A percentile compares a stretch with the other conserved stretches of the same genome.
phyloP scores from a whole-genome alignment of 768 basidiomycete genomes.

The Boletus huronensis region DNA sequence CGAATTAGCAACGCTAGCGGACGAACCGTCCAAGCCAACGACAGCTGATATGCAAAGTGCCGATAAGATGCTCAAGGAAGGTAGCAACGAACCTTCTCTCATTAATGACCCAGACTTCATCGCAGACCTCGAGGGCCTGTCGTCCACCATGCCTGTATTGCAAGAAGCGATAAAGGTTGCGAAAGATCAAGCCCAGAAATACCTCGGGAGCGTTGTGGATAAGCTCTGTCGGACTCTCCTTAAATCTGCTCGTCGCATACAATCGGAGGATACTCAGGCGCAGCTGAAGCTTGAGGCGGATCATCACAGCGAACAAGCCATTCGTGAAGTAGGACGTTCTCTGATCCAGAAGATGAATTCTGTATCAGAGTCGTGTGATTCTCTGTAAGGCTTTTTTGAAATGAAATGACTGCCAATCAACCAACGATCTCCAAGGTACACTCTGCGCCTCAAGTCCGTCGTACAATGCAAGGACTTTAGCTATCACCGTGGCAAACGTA shows the following conservation, averaged over 20 bases:
- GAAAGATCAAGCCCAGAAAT: constrained; percentile 17
- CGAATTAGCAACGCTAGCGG: constrained; percentile 1
- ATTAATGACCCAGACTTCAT: constrained; percentile 22
- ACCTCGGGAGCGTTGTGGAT: constrained; percentile 16
- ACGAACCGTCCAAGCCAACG: constrained; percentile 8
- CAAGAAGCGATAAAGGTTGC: constrained; percentile 14
- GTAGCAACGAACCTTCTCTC: constrained; percentile 17
- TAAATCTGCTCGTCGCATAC: constrained; percentile 8
- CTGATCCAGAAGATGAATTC: constrained; percentile 20
- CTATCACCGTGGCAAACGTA: constrained; percentile 1
- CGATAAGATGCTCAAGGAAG: constrained; percentile 23
- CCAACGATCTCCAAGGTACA: constrained; percentile 8
- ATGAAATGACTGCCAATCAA: not conserved
- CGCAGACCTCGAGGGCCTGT: constrained; percentile 19
- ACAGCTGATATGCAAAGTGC: constrained; percentile 7
- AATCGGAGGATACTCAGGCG: constrained; percentile 12
- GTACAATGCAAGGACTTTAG: not conserved
- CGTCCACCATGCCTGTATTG: constrained; percentile 10
- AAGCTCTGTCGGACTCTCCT: constrained; percentile 17
- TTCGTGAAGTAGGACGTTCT: constrained; percentile 12
- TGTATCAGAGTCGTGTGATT: constrained; percentile 15
- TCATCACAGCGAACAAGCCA: constrained; percentile 9
- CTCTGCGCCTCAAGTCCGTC: constrained; percentile 14
- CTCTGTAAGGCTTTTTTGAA: constrained; percentile 10
- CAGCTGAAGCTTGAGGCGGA: constrained; percentile 17